Percentiles rank a stretch among this genome's conserved stretches.
phyloP scores from a whole-genome alignment of 306 rosid genomes.

The Lablab purpureus region DNA sequence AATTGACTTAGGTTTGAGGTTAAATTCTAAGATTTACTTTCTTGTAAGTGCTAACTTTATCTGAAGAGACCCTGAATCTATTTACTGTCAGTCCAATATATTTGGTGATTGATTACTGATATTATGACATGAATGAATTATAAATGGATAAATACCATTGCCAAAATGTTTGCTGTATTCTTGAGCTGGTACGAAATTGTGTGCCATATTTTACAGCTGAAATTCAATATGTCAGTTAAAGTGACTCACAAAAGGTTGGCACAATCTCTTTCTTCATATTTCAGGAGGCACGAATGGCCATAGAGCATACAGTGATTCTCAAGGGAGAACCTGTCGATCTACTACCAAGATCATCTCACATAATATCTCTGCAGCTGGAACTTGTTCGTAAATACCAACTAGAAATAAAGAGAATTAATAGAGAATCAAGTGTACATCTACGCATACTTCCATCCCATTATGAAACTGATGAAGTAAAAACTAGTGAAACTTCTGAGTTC shows the following conservation, averaged over 20 bases:
- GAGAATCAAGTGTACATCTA: conserved; percentile 56
- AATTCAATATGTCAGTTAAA: neutral
- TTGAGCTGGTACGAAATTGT: neutral
- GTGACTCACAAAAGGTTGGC: neutral
- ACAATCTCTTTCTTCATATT: conserved; percentile 19
- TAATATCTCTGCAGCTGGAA: conserved; percentile 70
- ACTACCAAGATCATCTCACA: conserved; percentile 73
- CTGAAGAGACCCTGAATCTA: too few relatives aligned
- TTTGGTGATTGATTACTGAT: conserved; percentile 24
- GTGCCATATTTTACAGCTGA: conserved; percentile 4
- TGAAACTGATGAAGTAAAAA: conserved; percentile 40
- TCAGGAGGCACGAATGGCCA: conserved; percentile 93
- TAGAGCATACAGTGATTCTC: conserved; percentile 83
- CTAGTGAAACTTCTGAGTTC: conserved; percentile 37
- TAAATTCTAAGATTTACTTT: too few relatives aligned
- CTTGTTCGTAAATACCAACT: conserved; percentile 77
- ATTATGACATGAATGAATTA: neutral
- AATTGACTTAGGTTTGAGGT: too few relatives aligned
- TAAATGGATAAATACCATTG: conserved; percentile 3
- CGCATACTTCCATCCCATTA: conserved; percentile 70
- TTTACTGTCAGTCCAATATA: neutral
- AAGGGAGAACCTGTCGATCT: conserved; percentile 80
- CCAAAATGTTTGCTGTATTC: conserved; percentile 4
- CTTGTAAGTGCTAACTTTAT: too few relatives aligned
- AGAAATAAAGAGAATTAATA: conserved; percentile 59